Evolutionary conservation across 257 asterid genomes (phyloP).

Genomic region (Penstemon barbatus): DNA sequence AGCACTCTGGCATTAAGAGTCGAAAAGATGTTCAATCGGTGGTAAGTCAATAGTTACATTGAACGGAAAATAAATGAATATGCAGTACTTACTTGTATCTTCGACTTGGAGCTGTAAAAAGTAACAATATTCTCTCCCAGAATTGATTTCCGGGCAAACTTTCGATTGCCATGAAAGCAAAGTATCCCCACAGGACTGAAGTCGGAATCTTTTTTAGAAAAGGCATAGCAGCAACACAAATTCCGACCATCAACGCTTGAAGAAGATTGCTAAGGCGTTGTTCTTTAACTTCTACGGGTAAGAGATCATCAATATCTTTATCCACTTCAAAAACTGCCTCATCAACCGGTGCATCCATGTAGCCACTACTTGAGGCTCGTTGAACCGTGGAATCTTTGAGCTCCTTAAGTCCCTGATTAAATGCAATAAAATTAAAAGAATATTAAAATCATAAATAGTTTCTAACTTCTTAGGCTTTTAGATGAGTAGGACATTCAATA

Average conservation of each 20-base stretch:
- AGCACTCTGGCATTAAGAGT: constrained; percentile 51
- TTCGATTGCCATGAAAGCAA: constrained; percentile 99
- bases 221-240: constrained; percentile 95
- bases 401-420: constrained; percentile 77
- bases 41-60: background rate
- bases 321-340: constrained; percentile 78
- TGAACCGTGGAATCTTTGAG: constrained; percentile 78
- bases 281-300: constrained; percentile 94
- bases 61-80: background rate
- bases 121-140: constrained; percentile 92
- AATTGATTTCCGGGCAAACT: constrained; percentile 97
- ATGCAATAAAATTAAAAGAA: background rate
- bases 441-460: no score
- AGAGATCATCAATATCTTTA: constrained; percentile 83
- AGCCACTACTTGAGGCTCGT: constrained; percentile 70
- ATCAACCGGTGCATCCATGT: constrained; percentile 83
- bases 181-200: constrained; percentile 97
- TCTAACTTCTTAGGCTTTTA: no score
- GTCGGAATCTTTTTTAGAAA: constrained; percentile 82
- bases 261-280: constrained; percentile 94
- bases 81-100: constrained; percentile 64
- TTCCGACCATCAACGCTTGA: constrained; percentile 79
- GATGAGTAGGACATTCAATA: no score
- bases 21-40: constrained; percentile 8
- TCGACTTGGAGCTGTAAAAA: constrained; percentile 91